These are phyloP conservation scores for Staphylotrichum longicolle DNA, from an alignment of 495 filamentous ascomycete genomes.

Conservation along the genomic window DNA sequence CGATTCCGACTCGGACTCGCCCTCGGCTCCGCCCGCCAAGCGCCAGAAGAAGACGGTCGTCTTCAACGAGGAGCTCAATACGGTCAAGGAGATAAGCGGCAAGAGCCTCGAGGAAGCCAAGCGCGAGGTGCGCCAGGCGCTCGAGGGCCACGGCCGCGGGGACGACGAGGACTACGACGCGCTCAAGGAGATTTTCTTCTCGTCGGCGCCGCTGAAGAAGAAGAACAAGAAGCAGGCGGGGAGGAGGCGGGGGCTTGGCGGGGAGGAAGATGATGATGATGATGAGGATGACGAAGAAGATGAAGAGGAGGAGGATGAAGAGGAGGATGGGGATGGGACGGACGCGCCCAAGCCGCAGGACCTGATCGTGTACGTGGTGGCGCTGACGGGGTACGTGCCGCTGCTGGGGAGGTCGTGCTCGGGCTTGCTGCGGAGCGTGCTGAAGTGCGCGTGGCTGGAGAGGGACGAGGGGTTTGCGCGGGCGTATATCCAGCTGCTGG, in stretches of 20 bases:
- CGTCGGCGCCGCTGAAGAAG: constrained; percentile 36
- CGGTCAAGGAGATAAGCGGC: constrained; percentile 53
- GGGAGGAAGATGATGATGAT: too few relatives aligned
- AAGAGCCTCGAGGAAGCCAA: constrained; percentile 55
- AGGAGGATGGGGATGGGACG: constrained; percentile 24
- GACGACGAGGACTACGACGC: constrained; percentile 71
- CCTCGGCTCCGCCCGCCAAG: constrained; percentile 54
- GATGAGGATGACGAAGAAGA: constrained; percentile 16
- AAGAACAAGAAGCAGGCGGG: neutral
- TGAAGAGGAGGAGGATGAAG: constrained; percentile 38
- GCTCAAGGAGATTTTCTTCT: constrained; percentile 64
- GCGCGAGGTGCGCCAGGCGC: constrained; percentile 70
- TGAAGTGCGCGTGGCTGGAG: constrained; percentile 79
- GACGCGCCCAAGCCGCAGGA: constrained; percentile 41
- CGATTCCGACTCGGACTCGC: constrained; percentile 37
- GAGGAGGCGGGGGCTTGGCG: too few relatives aligned
- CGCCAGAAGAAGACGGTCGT: constrained; percentile 55
- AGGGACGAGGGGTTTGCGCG: constrained; percentile 77
- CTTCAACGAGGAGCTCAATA: constrained; percentile 70
- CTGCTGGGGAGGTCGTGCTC: constrained; percentile 69
- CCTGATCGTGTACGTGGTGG: constrained; percentile 71
- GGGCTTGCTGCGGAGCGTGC: constrained; percentile 67
- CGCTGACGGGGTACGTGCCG: constrained; percentile 70
- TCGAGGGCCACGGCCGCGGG: constrained; percentile 63
- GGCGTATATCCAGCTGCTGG: constrained; percentile 76